A percentile compares a stretch with the other conserved stretches of the same genome.
Evolutionary conservation across 208 protist genomes (phyloP).

Genomic region (Leishmania tropica): DNA sequence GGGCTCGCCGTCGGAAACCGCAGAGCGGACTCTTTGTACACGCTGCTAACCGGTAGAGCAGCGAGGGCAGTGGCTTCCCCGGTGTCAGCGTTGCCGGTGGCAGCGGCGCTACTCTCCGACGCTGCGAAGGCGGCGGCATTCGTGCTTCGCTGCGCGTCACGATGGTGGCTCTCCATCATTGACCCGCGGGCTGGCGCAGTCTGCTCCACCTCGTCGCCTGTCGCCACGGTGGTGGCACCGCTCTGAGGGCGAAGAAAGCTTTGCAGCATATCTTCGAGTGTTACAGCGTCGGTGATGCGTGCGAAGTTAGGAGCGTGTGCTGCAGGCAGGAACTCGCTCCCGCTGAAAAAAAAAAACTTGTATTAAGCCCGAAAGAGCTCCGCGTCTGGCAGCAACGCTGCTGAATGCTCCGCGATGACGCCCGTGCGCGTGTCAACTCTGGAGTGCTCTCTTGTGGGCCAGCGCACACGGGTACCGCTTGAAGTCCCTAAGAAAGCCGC

Average conservation of each 20-base stretch:
- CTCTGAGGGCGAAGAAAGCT: constrained; percentile 58
- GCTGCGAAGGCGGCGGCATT: not conserved
- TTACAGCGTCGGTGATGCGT: not conserved
- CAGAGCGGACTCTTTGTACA: constrained; percentile 78
- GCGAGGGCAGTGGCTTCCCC: not conserved
- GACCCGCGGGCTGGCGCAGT: not conserved
- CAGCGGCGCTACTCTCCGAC: not conserved
- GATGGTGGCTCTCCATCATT: constrained; percentile 20
- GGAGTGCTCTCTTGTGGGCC: not conserved
- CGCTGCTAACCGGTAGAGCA: constrained; percentile 60
- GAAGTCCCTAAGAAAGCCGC: not conserved
- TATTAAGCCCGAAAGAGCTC: not conserved
- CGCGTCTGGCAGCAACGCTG: not conserved
- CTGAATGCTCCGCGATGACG: not conserved
- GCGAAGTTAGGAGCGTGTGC: not conserved
- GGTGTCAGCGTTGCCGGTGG: not conserved
- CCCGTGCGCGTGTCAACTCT: not conserved
- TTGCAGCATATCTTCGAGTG: constrained; percentile 42
- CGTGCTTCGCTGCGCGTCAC: not conserved
- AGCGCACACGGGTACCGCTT: not conserved
- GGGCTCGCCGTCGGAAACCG: constrained; percentile 80
- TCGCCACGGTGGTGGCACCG: not conserved
- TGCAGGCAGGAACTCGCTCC: not conserved
- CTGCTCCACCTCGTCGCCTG: not conserved
- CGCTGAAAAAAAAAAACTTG: not conserved